Evolutionary conservation across 2,329 filamentous ascomycete species (phyloP).

Genomic region (Parastagonospora avenae): DNA sequence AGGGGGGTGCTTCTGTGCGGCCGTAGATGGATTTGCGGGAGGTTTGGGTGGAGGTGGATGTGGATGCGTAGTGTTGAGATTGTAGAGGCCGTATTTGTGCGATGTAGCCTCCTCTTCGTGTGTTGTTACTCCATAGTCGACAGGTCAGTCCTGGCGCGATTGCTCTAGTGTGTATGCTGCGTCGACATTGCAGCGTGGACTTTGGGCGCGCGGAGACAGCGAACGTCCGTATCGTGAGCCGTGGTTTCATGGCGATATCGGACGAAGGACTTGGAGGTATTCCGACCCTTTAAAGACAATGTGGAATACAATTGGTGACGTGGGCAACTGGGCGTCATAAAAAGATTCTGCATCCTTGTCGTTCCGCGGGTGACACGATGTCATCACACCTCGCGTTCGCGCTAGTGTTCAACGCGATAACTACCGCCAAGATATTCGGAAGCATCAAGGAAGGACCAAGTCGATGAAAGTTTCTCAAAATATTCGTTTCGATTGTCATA

Average conservation of each 20-base stretch:
- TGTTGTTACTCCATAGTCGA: slow-evolving; percentile 9
- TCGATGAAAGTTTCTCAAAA: too few relatives aligned
- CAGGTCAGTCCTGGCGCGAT: slow-evolving; percentile 10
- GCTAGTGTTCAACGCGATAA: slow-evolving; percentile 15
- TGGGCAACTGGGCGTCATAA: background rate
- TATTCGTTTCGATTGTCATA: too few relatives aligned
- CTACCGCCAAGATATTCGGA: too few relatives aligned
- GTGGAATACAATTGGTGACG: background rate
- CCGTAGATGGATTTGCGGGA: background rate
- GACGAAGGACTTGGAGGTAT: background rate
- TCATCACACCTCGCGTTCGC: slow-evolving; percentile 32
- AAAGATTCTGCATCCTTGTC: slow-evolving; percentile 14
- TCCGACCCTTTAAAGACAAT: background rate
- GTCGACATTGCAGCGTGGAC: slow-evolving; percentile 11
- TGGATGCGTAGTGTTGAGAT: slow-evolving; percentile 7
- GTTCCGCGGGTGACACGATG: slow-evolving; percentile 23
- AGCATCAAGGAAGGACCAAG: too few relatives aligned
- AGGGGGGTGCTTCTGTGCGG: slow-evolving; percentile 3
- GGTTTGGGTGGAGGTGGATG: background rate
- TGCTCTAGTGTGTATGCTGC: slow-evolving; percentile 7
- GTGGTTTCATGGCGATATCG: slow-evolving; percentile 25
- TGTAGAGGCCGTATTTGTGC: too few relatives aligned
- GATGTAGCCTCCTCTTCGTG: slow-evolving; percentile 1
- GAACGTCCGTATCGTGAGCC: slow-evolving; percentile 15
- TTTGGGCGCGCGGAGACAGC: slow-evolving; percentile 1